Evolutionary conservation across 129 eudicot species (phyloP).

Genomic region (Escallonia rubra): DNA sequence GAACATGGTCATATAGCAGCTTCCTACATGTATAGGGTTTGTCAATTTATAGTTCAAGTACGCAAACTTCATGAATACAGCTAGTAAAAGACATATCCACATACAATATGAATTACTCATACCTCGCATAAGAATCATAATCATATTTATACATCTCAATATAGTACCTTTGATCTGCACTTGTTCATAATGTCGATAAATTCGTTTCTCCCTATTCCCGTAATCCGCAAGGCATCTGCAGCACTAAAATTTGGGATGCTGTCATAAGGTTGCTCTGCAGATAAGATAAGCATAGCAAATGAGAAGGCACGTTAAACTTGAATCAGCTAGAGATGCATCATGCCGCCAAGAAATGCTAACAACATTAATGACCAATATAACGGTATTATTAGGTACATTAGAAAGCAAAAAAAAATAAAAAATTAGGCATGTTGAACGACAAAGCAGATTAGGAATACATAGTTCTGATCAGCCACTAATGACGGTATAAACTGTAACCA

Average conservation of each 20-base stretch:
- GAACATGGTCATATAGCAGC: too few species aligned
- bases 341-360: neutral
- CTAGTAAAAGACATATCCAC: neutral
- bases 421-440: too few species aligned
- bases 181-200: slow-evolving; percentile 99
- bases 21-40: too few species aligned
- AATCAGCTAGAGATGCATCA: neutral
- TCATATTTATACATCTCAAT: neutral
- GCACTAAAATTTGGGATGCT: slow-evolving; percentile 99
- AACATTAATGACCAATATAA: too few species aligned
- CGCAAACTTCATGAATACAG: neutral
- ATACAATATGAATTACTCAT: neutral
- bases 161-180: slow-evolving; percentile 93
- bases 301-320: slow-evolving; percentile 4
- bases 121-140: neutral
- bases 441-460: too few species aligned
- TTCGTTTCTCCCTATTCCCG: slow-evolving; percentile 97
- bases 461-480: too few species aligned
- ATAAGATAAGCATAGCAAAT: slow-evolving; percentile 22
- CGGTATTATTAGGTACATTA: neutral
- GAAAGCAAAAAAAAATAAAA: neutral
- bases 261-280: slow-evolving; percentile 98
- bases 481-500: too few species aligned
- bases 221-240: slow-evolving; percentile 95
- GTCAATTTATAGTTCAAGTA: neutral